Evolutionary conservation across 2,329 filamentous ascomycete species (phyloP), one percentile per base, ranked within the genome.

Genomic region (Colletotrichum higginsianum): DNA sequence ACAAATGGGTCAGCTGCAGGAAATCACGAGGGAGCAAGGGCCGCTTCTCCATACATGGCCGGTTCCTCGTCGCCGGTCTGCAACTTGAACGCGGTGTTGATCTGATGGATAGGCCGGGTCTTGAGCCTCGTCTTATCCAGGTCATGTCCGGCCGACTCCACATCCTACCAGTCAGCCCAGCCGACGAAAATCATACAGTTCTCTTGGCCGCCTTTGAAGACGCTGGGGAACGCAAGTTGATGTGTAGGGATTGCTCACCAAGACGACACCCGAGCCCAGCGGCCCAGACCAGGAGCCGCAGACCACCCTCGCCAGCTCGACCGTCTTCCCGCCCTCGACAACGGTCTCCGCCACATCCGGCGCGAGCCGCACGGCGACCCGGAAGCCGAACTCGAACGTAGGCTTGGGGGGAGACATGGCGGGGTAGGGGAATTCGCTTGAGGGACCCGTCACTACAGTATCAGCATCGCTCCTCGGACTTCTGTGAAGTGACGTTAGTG

Each of bases 231-330:
- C 30, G 30, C 30, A 35, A 35, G 30, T 9, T 35, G 30, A 35
- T 35, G 30, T 9, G 30, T 35, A n/a, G 16, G 26, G 4, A 16
- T 4, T 53, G 78, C 82, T 74, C 80, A 86, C 76, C 79, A 86
- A 77, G 70, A 86, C 82, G 21, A 79, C 81, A 18, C 85, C 86
- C 57, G 83, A 82, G n/a, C 86, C 86, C 78, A 86, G 87, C 0
- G 80, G 82, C 2, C 84, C 86, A 4, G 82, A 84, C 85, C 85
- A 88, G 3, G 78, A 79, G 0, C 86, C 86, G 8, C 82, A 82
- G 4, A 80, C 80, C 52, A 86, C 83, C 11, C 83, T 84, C n/a
- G 84, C 84, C 75, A 86, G 85, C 74, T 87, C 86, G 66, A 85
- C 81, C 67, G 12, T 50, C 9, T 62, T 49, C 0, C 4, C 38